Evolutionary conservation across 106 monocot genomes (phyloP), one percentile per base, ranked within the genome.

Genomic region (Dendrobium nobile): DNA sequence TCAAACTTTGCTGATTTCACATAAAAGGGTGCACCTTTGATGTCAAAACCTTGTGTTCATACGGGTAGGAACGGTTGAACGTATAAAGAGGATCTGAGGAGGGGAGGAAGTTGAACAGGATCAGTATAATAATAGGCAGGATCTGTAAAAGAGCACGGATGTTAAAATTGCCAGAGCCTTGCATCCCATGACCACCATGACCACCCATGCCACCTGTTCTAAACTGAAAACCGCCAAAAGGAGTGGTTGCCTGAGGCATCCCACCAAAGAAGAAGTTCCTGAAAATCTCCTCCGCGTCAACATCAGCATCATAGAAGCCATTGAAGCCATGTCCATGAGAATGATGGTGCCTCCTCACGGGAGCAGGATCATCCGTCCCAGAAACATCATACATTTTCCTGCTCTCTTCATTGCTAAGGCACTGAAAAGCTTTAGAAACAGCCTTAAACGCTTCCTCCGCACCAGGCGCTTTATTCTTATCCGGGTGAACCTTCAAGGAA

Each of bases 251-350:
- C 5, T 84, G 90, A 9, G 78, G 75, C 85, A 83, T 86, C 27
- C 91, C 93, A 41, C 91, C 91, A 78, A 87, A 67, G 22, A 68
- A 68, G 41, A 98, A 98, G 78, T 91, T 95, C 84, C 99, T 87
- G 75, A 99, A 99, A 43, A 99, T 95, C 90, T 95, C 99, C 51
- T 99, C 95, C 1, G 99, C 87, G 79, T 99, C 95, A 72, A 99
- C 78, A 9, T 95, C 95, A 55, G 78, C 92, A 18, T 93, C 95
- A 44, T 94, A 92, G 65, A 90, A 91, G 5, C 97, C 99, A 77
- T 87, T 85, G 65, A 85, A 87, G 7, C 87, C 91, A 79, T 84
- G 79, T 42, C 31, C 54, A 37, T 61, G 59, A 75, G 75, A 43
- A 31, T 84, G 79, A 24, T 41, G 48, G 16, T 72, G 37, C 22